Percentiles rank a stretch among this genome's conserved stretches.
Evolutionary conservation across 345 rosid genomes (phyloP).

Genomic region (Aurinia saxatilis): DNA sequence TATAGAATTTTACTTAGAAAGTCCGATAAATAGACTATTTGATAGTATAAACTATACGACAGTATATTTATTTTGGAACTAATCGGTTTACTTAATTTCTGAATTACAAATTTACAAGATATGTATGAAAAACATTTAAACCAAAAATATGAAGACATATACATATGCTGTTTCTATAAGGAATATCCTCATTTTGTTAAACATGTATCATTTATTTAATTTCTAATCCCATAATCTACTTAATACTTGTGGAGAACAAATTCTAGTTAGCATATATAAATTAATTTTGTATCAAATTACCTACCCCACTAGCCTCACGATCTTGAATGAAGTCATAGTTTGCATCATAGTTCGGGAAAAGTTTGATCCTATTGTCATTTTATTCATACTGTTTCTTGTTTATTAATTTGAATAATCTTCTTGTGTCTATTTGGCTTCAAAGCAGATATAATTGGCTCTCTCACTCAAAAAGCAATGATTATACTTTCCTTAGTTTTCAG

Average conservation of each 20-base stretch:
- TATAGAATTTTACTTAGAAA: too few relatives aligned
- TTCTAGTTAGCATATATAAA: not conserved
- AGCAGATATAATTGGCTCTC: slow-evolving; percentile 3
- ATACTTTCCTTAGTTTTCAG: not conserved
- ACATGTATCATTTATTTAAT: too few relatives aligned
- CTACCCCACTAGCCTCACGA: slow-evolving; percentile 24
- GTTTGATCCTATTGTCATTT: slow-evolving; percentile 13
- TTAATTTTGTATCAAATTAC: slow-evolving; percentile 11
- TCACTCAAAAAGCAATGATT: slow-evolving; percentile 4
- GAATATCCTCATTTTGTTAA: too few relatives aligned
- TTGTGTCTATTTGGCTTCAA: slow-evolving; percentile 7
- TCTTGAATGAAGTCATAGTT: slow-evolving; percentile 22
- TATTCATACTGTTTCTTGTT: not conserved
- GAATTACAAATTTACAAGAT: too few relatives aligned
- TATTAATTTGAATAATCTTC: not conserved
- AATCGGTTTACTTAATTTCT: too few relatives aligned
- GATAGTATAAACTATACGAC: too few relatives aligned
- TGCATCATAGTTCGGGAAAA: slow-evolving; percentile 20
- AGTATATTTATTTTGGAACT: too few relatives aligned
- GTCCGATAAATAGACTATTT: too few relatives aligned
- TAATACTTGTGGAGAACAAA: not conserved
- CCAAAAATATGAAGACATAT: too few relatives aligned
- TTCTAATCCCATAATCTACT: not conserved
- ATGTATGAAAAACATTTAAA: too few relatives aligned
- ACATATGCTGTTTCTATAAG: too few relatives aligned